A percentile compares a stretch with the other conserved stretches of the same genome.
These are phyloP conservation scores for Linnemannia zychae DNA, from an alignment of 192 early-diverging fungal genomes.

Conservation along the genomic window DNA sequence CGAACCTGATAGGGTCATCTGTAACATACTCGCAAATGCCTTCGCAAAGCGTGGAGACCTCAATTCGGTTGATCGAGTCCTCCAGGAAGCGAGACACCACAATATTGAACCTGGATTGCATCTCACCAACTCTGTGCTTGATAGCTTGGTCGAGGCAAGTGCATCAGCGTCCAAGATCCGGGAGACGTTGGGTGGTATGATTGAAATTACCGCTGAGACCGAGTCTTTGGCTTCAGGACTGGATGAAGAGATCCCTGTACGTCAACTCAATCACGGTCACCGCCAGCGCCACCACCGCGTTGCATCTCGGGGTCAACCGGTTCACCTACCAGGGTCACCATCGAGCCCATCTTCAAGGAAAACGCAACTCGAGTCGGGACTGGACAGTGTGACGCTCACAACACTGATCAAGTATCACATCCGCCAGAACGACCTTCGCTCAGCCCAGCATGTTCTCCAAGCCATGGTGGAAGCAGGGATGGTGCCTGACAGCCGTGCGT, in stretches of 20 bases:
- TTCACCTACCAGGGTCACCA: not conserved
- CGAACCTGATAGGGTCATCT: constrained; percentile 37
- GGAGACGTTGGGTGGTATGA: constrained; percentile 30
- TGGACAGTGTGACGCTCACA: constrained; percentile 36
- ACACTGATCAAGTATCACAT: constrained; percentile 50
- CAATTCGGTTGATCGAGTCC: constrained; percentile 35
- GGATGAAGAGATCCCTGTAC: constrained; percentile 27
- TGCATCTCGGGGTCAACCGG: not conserved
- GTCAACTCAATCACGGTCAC: not conserved
- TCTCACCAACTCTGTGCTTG: constrained; percentile 28
- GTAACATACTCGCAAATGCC: constrained; percentile 36
- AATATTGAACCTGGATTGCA: constrained; percentile 31
- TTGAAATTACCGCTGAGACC: not conserved
- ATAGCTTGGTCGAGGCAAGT: constrained; percentile 32
- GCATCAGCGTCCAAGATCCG: constrained; percentile 26
- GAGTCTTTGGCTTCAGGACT: not conserved
- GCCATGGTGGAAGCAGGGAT: constrained; percentile 38
- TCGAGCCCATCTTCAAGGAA: not conserved
- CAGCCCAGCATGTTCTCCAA: constrained; percentile 30
- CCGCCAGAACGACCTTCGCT: constrained; percentile 24
- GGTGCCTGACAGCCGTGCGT: constrained; percentile 28
- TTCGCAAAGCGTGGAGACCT: constrained; percentile 46
- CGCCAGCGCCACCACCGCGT: not conserved
- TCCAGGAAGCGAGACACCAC: constrained; percentile 27
- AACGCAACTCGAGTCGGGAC: not conserved